Conservation (phyloP, 192 early-diverging fungal genomes). For the Gigaspora rosea region DNA sequence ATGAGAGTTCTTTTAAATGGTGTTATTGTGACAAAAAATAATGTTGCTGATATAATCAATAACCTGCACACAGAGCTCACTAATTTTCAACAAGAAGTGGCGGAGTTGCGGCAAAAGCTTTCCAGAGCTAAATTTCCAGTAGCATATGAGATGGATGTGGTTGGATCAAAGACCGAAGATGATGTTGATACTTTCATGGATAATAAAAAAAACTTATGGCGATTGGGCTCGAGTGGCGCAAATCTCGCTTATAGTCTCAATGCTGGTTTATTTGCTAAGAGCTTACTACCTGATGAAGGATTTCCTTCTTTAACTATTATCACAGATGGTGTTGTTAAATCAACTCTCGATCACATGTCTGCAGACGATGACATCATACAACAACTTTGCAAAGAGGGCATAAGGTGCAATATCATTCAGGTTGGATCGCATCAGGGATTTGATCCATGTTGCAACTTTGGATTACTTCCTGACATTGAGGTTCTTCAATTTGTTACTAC, state of each 20-base stretch:
- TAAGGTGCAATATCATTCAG: constrained; percentile 70
- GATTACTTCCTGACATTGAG: constrained; percentile 77
- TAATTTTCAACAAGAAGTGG: constrained; percentile 47
- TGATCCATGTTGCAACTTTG: constrained; percentile 71
- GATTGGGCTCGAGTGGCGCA: constrained; percentile 56
- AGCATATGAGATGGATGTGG: constrained; percentile 49
- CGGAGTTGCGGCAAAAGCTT: constrained; percentile 47
- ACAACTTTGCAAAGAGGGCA: constrained; percentile 61
- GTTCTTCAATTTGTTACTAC: constrained; percentile 67
- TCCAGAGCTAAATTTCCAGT: constrained; percentile 40
- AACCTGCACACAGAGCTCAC: constrained; percentile 42
- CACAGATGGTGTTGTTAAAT: constrained; percentile 77
- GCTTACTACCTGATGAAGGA: constrained; percentile 47
- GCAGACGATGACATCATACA: constrained; percentile 56
- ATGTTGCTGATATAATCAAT: constrained; percentile 41
- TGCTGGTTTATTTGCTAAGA: constrained; percentile 56
- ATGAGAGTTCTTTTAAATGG: constrained; percentile 58
- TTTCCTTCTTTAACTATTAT: constrained; percentile 59
- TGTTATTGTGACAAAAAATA: constrained; percentile 42
- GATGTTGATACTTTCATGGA: constrained; percentile 36
- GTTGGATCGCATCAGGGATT: constrained; percentile 67
- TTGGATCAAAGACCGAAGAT: constrained; percentile 38
- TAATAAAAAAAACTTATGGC: constrained; percentile 53
- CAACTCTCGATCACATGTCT: constrained; percentile 57
- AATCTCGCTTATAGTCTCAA: constrained; percentile 58